Percentiles rank a stretch among this genome's conserved stretches.
Conservation (phyloP, 305 asterid genomes). For the Fraxinus xanthoxyloides region DNA sequence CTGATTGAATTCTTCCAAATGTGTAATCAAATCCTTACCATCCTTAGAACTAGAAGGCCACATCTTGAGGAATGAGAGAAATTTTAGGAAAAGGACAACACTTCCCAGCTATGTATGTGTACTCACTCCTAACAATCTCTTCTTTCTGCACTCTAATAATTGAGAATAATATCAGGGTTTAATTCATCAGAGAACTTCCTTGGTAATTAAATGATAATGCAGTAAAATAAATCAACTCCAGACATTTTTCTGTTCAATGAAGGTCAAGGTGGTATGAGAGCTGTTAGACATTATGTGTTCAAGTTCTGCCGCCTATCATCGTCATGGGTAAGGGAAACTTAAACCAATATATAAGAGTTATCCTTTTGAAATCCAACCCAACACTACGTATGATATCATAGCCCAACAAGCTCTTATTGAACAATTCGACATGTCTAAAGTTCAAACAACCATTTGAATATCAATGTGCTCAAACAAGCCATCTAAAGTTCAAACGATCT, state of each 20-base stretch:
- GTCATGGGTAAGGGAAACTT: neutral
- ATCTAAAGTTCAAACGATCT: neutral
- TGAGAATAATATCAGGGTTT: conserved; percentile 27
- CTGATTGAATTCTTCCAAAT: conserved; percentile 28
- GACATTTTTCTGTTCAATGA: neutral
- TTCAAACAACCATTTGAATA: neutral
- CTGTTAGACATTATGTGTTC: neutral
- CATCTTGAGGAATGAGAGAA: conserved; percentile 49
- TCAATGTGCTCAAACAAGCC: neutral
- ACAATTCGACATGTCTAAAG: neutral
- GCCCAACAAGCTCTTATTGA: neutral
- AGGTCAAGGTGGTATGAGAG: neutral
- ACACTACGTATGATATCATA: too few relatives aligned
- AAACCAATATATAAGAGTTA: too few relatives aligned
- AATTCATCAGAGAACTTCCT: neutral
- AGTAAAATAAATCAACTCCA: neutral
- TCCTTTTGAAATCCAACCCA: neutral
- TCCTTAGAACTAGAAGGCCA: conserved; percentile 48
- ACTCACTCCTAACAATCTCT: conserved; percentile 34
- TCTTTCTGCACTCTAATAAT: conserved; percentile 27
- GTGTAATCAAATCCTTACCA: conserved; percentile 29
- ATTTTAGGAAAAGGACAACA: conserved; percentile 53
- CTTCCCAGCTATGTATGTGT: conserved; percentile 44
- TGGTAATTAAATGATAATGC: neutral
- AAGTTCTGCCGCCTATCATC: neutral